phyloP scores from a whole-genome alignment of 1,284 basidiomycete genomes.

The Trichosporon asahii region DNA sequence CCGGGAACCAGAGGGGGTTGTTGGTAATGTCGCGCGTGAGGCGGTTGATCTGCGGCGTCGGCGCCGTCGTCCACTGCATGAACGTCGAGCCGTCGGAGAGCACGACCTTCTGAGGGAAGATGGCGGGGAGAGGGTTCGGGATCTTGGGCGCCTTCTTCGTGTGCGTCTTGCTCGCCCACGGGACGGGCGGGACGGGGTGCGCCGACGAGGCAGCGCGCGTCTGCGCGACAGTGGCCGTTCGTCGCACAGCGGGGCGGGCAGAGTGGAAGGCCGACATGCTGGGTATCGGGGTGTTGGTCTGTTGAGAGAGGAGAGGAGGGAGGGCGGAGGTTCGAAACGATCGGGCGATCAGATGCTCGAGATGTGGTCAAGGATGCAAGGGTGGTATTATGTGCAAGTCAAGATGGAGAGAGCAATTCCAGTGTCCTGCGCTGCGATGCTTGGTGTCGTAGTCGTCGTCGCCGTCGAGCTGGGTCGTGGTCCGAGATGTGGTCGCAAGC shows the following conservation, averaged over 20 bases:
- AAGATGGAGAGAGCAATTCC: not conserved
- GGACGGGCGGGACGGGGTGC: not conserved
- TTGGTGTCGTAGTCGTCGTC: not conserved
- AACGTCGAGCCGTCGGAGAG: constrained; percentile 83
- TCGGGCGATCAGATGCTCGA: not conserved
- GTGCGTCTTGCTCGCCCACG: constrained; percentile 47
- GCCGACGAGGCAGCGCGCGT: constrained; percentile 29
- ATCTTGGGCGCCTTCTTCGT: constrained; percentile 55
- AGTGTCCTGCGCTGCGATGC: not conserved
- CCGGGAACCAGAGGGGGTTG: constrained; percentile 68
- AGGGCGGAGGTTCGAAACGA: not conserved
- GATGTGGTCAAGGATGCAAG: not conserved
- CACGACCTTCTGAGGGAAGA: constrained; percentile 75
- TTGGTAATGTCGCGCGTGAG: constrained; percentile 80
- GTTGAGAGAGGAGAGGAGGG: not conserved
- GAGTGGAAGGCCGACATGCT: constrained; percentile 19
- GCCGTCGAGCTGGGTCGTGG: not conserved
- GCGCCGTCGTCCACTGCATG: constrained; percentile 78
- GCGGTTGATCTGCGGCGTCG: constrained; percentile 63
- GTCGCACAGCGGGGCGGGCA: constrained; percentile 20
- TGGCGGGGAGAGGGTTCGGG: constrained; percentile 74
- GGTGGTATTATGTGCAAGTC: not conserved
- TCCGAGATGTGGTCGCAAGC: not conserved
- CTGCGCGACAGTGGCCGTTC: constrained; percentile 23
- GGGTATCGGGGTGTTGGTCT: no score